Percentiles rank a stretch among this genome's conserved stretches.
Conservation (phyloP, 2,329 filamentous ascomycete species). For the Colletotrichum destructivum region DNA sequence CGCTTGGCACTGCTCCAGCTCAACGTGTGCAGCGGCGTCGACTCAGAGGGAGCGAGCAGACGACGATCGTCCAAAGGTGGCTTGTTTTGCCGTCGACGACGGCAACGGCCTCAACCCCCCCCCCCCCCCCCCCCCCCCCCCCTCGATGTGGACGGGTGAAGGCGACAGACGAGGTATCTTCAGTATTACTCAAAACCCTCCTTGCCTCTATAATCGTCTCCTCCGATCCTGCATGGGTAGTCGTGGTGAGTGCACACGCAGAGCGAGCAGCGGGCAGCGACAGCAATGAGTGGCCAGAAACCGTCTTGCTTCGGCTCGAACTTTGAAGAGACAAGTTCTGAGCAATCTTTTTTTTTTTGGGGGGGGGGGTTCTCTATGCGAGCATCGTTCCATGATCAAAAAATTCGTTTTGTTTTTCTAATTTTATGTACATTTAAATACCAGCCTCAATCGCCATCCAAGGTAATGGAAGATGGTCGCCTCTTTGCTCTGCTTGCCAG, state of each 20-base stretch:
- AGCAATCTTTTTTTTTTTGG: not conserved
- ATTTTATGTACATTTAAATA: not conserved
- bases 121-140: too few relatives aligned
- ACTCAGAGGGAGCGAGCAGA: not conserved
- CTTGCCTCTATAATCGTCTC: not conserved
- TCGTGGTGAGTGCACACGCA: not conserved
- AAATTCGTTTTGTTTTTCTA: not conserved
- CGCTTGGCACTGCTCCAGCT: constrained; percentile 9
- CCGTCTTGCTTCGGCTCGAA: constrained; percentile 23
- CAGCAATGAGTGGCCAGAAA: not conserved
- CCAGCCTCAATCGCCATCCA: not conserved
- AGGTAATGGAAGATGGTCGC: not conserved
- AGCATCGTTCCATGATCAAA: too few relatives aligned
- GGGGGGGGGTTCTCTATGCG: too few relatives aligned
- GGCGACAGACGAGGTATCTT: not conserved
- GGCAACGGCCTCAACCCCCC: constrained; percentile 27
- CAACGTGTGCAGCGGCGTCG: constrained; percentile 17
- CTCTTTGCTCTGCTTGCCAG: not conserved
- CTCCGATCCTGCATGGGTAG: not conserved
- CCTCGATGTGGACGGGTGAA: not conserved
- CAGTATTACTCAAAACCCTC: not conserved
- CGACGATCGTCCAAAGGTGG: not conserved
- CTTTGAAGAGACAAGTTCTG: constrained; percentile 8
- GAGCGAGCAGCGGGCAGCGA: not conserved
- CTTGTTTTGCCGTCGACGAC: constrained; percentile 23